Conservation (phyloP, 2,329 filamentous ascomycete species). For the Penicillium sp. region DNA sequence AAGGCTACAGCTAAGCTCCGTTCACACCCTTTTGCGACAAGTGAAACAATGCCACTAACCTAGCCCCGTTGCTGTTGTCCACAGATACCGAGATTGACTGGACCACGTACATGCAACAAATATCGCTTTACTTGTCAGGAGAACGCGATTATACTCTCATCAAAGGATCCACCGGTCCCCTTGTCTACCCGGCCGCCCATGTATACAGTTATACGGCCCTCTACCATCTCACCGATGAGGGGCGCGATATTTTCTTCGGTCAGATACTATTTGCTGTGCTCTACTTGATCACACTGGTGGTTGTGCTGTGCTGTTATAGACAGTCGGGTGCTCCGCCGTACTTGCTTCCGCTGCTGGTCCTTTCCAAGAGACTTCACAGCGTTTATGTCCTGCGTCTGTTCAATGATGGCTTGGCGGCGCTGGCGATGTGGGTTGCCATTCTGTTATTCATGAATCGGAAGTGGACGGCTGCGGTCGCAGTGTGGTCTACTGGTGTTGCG, state of each 20-base stretch:
- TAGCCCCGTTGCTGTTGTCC: too few relatives aligned
- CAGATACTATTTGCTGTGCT: slow-evolving; percentile 73
- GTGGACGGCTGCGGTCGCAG: slow-evolving; percentile 64
- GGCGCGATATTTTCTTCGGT: slow-evolving; percentile 66
- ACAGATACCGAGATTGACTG: slow-evolving; percentile 96
- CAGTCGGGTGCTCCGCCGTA: slow-evolving; percentile 58
- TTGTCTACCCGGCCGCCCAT: slow-evolving; percentile 91
- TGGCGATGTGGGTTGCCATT: slow-evolving; percentile 76
- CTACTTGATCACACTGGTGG: slow-evolving; percentile 64
- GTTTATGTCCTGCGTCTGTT: slow-evolving; percentile 88
- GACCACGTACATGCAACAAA: slow-evolving; percentile 92
- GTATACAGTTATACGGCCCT: slow-evolving; percentile 80
- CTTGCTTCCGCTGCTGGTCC: slow-evolving; percentile 70
- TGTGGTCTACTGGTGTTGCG: slow-evolving; percentile 72
- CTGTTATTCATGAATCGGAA: slow-evolving; percentile 63
- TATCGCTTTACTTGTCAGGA: slow-evolving; percentile 69
- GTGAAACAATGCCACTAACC: too few relatives aligned
- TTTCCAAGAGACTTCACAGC: slow-evolving; percentile 88
- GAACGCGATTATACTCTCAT: slow-evolving; percentile 84
- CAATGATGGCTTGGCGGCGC: slow-evolving; percentile 83
- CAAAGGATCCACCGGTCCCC: slow-evolving; percentile 76
- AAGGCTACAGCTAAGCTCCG: too few relatives aligned
- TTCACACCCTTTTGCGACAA: too few relatives aligned
- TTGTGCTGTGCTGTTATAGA: slow-evolving; percentile 73
- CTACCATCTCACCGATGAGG: slow-evolving; percentile 67